A percentile compares a stretch with the other conserved stretches of the same genome.
phyloP scores from a whole-genome alignment of 2,329 filamentous ascomycete genomes.

The Eutypella sp. region DNA sequence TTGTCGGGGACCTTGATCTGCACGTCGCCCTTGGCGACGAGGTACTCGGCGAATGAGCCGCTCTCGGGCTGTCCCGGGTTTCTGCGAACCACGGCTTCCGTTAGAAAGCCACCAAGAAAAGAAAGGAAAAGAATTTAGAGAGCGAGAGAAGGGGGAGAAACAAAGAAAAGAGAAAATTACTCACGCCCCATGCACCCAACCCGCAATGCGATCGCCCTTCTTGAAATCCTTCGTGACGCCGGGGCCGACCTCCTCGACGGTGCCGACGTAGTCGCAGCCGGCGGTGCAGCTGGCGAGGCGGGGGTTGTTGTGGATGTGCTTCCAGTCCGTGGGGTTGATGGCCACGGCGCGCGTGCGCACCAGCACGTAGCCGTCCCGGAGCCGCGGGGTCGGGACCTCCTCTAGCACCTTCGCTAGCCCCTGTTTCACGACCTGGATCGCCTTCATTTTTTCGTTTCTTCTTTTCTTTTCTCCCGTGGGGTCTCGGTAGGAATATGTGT shows the following conservation, averaged over 20 bases:
- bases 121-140: constrained; percentile 3
- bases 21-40: constrained; percentile 33
- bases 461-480: too few relatives aligned
- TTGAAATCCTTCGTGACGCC: constrained; percentile 37
- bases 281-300: constrained; percentile 24
- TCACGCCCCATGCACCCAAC: constrained; percentile 32
- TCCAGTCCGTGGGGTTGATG: constrained; percentile 32
- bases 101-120: neutral
- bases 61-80: constrained; percentile 33
- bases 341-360: constrained; percentile 29
- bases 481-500: too few relatives aligned
- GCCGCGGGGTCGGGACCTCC: constrained; percentile 17
- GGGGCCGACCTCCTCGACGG: constrained; percentile 40
- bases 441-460: too few relatives aligned
- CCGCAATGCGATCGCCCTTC: constrained; percentile 43
- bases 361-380: constrained; percentile 23
- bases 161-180: neutral
- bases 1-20: constrained; percentile 40
- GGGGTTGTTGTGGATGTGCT: constrained; percentile 19
- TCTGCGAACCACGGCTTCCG: constrained; percentile 9
- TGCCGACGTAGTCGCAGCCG: constrained; percentile 44
- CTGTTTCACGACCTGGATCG: constrained; percentile 13
- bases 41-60: constrained; percentile 38
- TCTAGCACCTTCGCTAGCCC: constrained; percentile 17
- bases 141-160: neutral